Evolutionary conservation across 2,329 filamentous ascomycete species (phyloP).

Genomic region (Tolypocladium sp.): DNA sequence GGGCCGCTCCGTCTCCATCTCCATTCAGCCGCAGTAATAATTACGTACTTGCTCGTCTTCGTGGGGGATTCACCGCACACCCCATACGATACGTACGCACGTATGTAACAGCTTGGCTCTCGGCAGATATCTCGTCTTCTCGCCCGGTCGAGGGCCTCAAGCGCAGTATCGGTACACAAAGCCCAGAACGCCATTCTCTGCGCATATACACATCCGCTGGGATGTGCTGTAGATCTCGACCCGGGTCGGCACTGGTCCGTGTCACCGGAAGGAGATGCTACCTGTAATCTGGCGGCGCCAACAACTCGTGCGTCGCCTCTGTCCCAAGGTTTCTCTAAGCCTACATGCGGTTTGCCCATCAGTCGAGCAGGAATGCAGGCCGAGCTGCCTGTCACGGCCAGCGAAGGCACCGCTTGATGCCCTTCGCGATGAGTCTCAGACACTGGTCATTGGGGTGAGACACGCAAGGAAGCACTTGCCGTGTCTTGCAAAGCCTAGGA

Average conservation of each 20-base stretch:
- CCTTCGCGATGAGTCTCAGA: not conserved
- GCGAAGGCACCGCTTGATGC: not conserved
- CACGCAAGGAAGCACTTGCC: too few species aligned
- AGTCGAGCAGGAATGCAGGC: not conserved
- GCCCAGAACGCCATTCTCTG: not conserved
- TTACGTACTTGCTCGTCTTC: not conserved
- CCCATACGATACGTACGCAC: not conserved
- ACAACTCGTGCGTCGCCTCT: not conserved
- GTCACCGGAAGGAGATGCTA: not conserved
- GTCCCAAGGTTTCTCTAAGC: not conserved
- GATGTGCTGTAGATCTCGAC: not conserved
- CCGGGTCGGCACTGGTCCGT: not conserved
- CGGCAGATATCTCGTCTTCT: not conserved
- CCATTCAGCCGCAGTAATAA: not conserved
- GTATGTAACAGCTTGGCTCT: not conserved
- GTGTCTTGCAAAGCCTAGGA: not conserved
- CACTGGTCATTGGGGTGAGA: not conserved
- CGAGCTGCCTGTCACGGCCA: not conserved
- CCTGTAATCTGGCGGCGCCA: not conserved
- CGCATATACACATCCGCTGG: not conserved
- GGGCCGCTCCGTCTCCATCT: not conserved
- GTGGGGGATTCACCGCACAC: not conserved
- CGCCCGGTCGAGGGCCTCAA: not conserved
- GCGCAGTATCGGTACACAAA: not conserved
- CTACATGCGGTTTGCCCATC: not conserved